Evolutionary conservation across 2,329 filamentous ascomycete species (phyloP), one percentile per base, ranked within the genome.

Genomic region (Aspergillus proliferans): DNA sequence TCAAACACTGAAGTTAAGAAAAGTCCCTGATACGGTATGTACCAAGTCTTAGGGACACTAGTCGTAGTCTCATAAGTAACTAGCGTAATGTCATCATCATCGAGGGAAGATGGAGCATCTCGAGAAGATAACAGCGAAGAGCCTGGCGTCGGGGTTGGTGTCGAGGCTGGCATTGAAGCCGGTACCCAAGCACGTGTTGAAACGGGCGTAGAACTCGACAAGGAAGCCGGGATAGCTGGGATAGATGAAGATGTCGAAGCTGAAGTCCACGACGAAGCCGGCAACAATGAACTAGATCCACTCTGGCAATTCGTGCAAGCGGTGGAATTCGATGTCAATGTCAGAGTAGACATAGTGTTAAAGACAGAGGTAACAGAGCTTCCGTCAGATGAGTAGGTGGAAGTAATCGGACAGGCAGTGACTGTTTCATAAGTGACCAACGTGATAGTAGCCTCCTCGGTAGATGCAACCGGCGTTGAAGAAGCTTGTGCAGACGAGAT

Each of bases 271-370:
- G 41, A 57, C 53, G 22, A 59, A 47, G 3, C 22, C 22, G 22
- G 22, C 5, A 6, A 4, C 22, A 4, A 22, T 22, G 22, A 22
- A 22, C 22, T 22, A 22, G 6, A 22, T 22, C 5, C 22, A 22
- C 22, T 22, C 22, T 22, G 22, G 22, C 22, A 22, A 22, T 3
- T 22, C 22, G 22, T 22, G 22, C 22, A 58, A 58, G 34, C 5
- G 3, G 34, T 18, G 9, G 58, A 55, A n/a, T 57, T 56, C 6
- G 60, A 53, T 18, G 58, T 59, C 28, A 63, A 15, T 2, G 56
- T 60, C 43, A 59, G 59, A 21, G 69, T 80, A 70, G 80, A 83
- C 62, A 82, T 61, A 38, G 81, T 84, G 59, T 77, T 82, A 50
- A 74, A 77, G 44, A 81, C 62, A 19, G 78, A 69, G 45, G 82